phyloP scores from a whole-genome alignment of 257 asterid species.

The Solanum boliviense region DNA sequence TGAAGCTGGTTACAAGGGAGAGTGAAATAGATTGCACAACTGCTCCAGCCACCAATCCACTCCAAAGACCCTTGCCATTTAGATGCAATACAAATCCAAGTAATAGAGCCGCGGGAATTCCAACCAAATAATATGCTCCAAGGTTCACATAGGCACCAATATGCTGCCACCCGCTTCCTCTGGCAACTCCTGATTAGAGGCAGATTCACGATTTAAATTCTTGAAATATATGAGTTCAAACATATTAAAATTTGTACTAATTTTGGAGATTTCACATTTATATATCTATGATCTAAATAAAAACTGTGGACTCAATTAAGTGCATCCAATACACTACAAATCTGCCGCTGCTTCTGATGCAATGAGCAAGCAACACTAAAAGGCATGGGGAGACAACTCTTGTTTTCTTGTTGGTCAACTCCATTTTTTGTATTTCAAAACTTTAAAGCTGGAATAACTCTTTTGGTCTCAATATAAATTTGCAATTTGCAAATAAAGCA shows the following conservation, averaged over 20 bases:
- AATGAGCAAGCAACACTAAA: background rate
- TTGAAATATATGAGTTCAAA: background rate
- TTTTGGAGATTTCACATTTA: background rate
- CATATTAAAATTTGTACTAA: background rate
- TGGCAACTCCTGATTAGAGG: conserved; percentile 38
- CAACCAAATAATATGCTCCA: conserved; percentile 46
- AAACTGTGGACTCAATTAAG: background rate
- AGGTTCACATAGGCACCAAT: conserved; percentile 71
- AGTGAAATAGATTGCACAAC: conserved; percentile 39
- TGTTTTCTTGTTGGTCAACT: background rate
- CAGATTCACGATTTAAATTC: background rate
- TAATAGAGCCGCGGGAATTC: conserved; percentile 55
- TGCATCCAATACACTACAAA: background rate
- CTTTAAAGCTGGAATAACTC: background rate
- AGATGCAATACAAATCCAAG: conserved; percentile 52
- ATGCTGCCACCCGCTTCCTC: conserved; percentile 90
- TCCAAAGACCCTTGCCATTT: conserved; percentile 60
- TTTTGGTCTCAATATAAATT: background rate
- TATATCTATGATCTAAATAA: background rate
- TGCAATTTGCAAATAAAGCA: background rate
- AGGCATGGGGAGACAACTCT: background rate
- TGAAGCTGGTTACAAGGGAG: conserved; percentile 37
- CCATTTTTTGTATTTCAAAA: background rate
- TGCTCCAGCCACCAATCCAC: conserved; percentile 63
- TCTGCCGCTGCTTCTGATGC: conserved; percentile 19